Conservation (phyloP, 305 asterid species). For the Lippia alba region DNA sequence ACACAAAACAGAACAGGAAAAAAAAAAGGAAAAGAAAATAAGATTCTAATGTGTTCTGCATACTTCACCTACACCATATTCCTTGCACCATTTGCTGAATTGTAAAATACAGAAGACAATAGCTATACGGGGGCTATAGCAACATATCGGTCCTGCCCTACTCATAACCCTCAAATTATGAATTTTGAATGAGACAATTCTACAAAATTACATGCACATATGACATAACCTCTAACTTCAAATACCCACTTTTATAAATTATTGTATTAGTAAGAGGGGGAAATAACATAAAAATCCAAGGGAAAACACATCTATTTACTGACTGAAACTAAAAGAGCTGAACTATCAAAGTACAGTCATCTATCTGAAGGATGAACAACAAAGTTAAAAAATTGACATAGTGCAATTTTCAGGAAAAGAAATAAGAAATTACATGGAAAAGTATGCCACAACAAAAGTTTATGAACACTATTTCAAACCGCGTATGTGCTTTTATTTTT, state of each 20-base stretch:
- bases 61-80: constrained; percentile 1
- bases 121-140: not conserved
- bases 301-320: not conserved
- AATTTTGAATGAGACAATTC: not conserved
- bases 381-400: constrained; percentile 6
- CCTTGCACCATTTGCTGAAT: not conserved
- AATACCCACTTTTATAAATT: too few species aligned
- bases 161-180: not conserved
- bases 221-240: too few species aligned
- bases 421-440: constrained; percentile 6
- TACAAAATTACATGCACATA: too few species aligned
- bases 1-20: too few species aligned
- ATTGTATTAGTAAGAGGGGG: constrained; percentile 10
- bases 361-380: constrained; percentile 14
- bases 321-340: constrained; percentile 15
- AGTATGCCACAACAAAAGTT: constrained; percentile 20
- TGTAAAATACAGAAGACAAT: constrained; percentile 6
- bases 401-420: constrained; percentile 14
- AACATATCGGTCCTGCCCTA: constrained; percentile 12
- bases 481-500: constrained; percentile 17
- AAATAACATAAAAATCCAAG: constrained; percentile 9
- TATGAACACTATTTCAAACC: constrained; percentile 9
- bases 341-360: constrained; percentile 15
- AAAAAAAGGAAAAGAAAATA: constrained; percentile 11
- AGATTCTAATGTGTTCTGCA: not conserved